phyloP scores from a whole-genome alignment of 1,284 basidiomycete species.

The Paramarasmius palmivorus region DNA sequence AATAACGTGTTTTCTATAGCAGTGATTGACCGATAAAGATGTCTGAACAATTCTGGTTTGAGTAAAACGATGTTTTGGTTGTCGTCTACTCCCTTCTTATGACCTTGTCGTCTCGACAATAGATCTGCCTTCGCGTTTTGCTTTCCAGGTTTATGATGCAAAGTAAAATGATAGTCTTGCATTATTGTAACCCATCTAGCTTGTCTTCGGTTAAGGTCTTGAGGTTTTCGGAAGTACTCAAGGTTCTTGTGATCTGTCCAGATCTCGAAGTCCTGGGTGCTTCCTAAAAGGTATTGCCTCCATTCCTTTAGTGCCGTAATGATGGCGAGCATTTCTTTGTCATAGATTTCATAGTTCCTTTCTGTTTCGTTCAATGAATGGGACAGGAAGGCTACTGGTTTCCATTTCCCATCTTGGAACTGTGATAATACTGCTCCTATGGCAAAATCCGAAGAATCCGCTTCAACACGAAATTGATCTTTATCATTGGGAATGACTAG shows the following conservation, averaged over 20 bases:
- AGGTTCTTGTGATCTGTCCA: constrained; percentile 31
- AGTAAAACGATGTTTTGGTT: constrained; percentile 32
- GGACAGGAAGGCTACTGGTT: not conserved
- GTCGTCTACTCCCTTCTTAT: constrained; percentile 25
- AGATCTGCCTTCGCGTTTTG: constrained; percentile 34
- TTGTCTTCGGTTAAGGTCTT: constrained; percentile 25
- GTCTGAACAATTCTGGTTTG: constrained; percentile 23
- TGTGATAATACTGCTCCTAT: not conserved
- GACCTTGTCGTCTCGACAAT: constrained; percentile 38
- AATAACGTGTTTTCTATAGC: no score
- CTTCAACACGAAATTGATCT: not conserved
- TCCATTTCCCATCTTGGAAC: not conserved
- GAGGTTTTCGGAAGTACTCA: constrained; percentile 24
- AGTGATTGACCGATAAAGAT: no score
- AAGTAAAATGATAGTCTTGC: constrained; percentile 28
- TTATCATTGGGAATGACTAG: not conserved
- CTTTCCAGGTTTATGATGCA: constrained; percentile 39
- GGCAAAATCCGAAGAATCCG: not conserved
- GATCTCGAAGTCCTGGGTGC: constrained; percentile 21
- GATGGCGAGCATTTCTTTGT: no score
- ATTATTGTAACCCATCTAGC: constrained; percentile 28
- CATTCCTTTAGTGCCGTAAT: no score
- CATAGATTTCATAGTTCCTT: no score
- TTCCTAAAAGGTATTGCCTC: no score
- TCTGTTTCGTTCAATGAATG: not conserved